Percentiles rank a stretch among this genome's conserved stretches.
Evolutionary conservation across 148 eudicot species (phyloP).

Genomic region (Linanthus parryae): DNA sequence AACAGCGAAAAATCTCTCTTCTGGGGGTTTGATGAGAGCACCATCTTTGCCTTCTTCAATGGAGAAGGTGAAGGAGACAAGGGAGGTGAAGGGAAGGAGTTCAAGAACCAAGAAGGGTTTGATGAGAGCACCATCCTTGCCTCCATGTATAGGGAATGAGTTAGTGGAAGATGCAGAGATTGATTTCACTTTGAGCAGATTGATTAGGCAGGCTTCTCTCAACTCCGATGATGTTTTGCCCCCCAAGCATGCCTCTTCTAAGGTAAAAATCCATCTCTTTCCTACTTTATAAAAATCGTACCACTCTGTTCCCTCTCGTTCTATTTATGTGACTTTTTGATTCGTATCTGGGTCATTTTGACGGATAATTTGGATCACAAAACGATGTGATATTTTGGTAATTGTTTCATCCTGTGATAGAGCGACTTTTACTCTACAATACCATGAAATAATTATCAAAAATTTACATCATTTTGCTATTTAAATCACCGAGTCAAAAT

Average conservation of each 20-base stretch:
- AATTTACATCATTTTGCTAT: too few species aligned
- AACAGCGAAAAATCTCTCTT: not conserved
- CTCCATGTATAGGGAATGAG: conserved; percentile 23
- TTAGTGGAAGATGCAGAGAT: conserved; percentile 55
- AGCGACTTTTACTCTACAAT: too few species aligned
- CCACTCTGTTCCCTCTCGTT: too few species aligned
- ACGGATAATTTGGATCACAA: too few species aligned
- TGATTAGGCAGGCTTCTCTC: conserved; percentile 84
- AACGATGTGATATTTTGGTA: too few species aligned
- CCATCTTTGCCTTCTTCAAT: conserved; percentile 11
- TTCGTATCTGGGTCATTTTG: too few species aligned
- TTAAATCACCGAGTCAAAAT: too few species aligned
- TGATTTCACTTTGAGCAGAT: conserved; percentile 60
- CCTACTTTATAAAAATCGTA: too few species aligned
- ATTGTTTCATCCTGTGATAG: too few species aligned
- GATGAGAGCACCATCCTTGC: conserved; percentile 39
- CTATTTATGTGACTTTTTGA: too few species aligned
- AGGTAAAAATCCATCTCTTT: conserved; percentile 47
- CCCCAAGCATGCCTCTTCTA: conserved; percentile 39
- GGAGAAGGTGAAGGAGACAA: conserved; percentile 2
- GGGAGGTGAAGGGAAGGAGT: not conserved
- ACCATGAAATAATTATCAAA: too few species aligned
- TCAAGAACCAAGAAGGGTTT: conserved; percentile 9
- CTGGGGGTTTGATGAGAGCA: not conserved
- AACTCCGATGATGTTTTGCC: conserved; percentile 38